phyloP scores from a whole-genome alignment of 352 stramenopile genomes.

The Globisporangium lucens region DNA sequence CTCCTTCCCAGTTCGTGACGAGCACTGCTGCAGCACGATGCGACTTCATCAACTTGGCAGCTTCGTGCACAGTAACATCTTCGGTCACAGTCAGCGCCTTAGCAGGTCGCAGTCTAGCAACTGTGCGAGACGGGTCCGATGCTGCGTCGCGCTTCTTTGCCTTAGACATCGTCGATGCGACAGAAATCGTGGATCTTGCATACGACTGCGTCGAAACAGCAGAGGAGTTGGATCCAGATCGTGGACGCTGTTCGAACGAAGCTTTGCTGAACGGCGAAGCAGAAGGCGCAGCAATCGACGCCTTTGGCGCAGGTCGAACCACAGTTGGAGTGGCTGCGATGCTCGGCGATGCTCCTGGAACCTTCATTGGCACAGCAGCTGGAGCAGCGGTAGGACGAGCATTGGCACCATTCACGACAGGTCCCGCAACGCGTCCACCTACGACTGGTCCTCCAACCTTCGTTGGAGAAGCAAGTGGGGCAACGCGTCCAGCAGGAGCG shows the following conservation, averaged over 20 bases:
- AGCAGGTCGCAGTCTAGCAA: slow-evolving; percentile 71
- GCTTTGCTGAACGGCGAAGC: slow-evolving; percentile 4
- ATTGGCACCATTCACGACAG: slow-evolving; percentile 12
- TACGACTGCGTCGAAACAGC: slow-evolving; percentile 77
- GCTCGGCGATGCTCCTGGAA: slow-evolving; percentile 8
- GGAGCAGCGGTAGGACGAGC: background rate
- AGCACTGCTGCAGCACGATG: slow-evolving; percentile 92
- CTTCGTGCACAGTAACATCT: slow-evolving; percentile 81
- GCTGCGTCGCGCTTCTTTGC: slow-evolving; percentile 44
- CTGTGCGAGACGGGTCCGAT: slow-evolving; percentile 59
- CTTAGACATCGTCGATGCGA: slow-evolving; percentile 75
- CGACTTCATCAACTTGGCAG: slow-evolving; percentile 88
- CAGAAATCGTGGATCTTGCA: slow-evolving; percentile 70
- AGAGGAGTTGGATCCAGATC: slow-evolving; percentile 73
- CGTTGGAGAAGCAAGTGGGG: slow-evolving; percentile 13
- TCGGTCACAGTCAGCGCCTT: slow-evolving; percentile 88
- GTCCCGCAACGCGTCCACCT: slow-evolving; percentile 3
- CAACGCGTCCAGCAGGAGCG: slow-evolving; percentile 12
- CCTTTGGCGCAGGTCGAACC: slow-evolving; percentile 16
- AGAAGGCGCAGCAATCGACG: slow-evolving; percentile 5
- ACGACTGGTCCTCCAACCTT: background rate
- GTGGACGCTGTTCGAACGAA: slow-evolving; percentile 35
- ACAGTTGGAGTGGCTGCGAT: slow-evolving; percentile 16
- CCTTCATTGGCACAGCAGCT: slow-evolving; percentile 11
- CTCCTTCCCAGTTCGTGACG: slow-evolving; percentile 84